Evolutionary conservation across 2,329 filamentous ascomycete species (phyloP), one percentile per base, ranked within the genome.

Genomic region (Exserohilum rostratum): DNA sequence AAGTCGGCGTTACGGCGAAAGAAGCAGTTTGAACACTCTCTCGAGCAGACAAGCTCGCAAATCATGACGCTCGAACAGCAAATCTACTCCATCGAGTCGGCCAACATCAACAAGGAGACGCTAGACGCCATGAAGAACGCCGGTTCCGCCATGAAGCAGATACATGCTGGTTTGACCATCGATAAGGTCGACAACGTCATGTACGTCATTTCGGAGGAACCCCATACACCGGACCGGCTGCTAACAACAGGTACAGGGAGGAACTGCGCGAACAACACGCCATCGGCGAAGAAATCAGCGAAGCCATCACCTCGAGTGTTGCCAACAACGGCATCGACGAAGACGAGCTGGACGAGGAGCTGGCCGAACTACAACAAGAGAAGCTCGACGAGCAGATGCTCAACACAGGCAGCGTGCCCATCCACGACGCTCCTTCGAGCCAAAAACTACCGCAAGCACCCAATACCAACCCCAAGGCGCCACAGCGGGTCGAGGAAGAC

Each of bases 31-130:
- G 92, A 98, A 77, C 89, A 93, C 76, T 91, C 90, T 52, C 85
- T 97, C 55, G 91, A 96, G 65, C 93, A 97, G 79, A 98, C 93
- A 1, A 84, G 86, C 55, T 86, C 89, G 29, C 93, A 98, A 79
- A 96, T 98, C 71, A 86, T 87, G 68, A 96, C 95, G 18, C 83
- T 99, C 39, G 95, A 99, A 77, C 90, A 93, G 72, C 92, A 99
- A 76, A 96, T 98, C 72, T 95, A 95, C 76, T 89, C 90, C 56
- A 98, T 99, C 80, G 95, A 99, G 78, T 91, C 93, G 43, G 95
- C 95, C 58, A 99, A 98, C 76, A 97, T 99, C 82, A 99, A 99
- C 83, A 88, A 93, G 79, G 93, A 97, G 82, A 99, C 95, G 11
- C 82, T 98, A 62, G 85, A 89, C 65, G 93, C 93, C 6, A 97